A percentile compares a stretch with the other conserved stretches of the same genome.
Evolutionary conservation across 345 rosid genomes (phyloP).

Genomic region (Populus deltoides): DNA sequence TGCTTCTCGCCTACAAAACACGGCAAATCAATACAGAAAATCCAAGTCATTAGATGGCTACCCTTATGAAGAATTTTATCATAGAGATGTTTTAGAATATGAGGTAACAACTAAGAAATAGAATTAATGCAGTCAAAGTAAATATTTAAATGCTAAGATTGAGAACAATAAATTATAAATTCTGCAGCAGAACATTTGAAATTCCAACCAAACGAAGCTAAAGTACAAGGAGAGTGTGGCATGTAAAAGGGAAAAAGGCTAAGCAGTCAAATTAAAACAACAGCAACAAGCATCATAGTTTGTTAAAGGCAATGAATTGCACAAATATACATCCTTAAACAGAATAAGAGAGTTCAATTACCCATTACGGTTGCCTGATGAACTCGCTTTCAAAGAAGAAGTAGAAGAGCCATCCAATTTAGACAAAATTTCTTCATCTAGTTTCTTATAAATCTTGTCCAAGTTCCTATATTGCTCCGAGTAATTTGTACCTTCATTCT

Average conservation of each 20-base stretch:
- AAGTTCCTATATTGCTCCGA: constrained; percentile 58
- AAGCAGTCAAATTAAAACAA: not conserved
- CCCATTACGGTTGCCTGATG: constrained; percentile 36
- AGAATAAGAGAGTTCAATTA: constrained; percentile 13
- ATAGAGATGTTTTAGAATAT: not conserved
- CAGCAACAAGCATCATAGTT: not conserved
- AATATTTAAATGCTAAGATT: too few species aligned
- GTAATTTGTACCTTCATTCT: constrained; percentile 40
- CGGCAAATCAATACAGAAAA: not conserved
- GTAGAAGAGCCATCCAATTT: constrained; percentile 38
- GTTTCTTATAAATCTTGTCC: constrained; percentile 48
- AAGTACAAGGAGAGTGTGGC: too few species aligned
- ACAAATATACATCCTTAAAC: not conserved
- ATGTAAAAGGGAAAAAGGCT: too few species aligned
- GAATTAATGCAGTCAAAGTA: too few species aligned
- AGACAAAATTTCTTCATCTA: constrained; percentile 45
- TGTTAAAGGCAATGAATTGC: not conserved
- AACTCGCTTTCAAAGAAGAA: constrained; percentile 25
- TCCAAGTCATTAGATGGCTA: not conserved
- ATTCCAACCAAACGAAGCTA: too few species aligned
- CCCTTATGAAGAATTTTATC: not conserved
- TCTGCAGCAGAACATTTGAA: too few species aligned
- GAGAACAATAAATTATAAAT: too few species aligned
- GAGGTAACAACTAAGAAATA: too few species aligned
- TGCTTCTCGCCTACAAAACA: constrained; percentile 39